These are phyloP conservation scores for Aspergillus tubingensis DNA, from an alignment of 2,329 filamentous ascomycete genomes.

Conservation along the genomic window DNA sequence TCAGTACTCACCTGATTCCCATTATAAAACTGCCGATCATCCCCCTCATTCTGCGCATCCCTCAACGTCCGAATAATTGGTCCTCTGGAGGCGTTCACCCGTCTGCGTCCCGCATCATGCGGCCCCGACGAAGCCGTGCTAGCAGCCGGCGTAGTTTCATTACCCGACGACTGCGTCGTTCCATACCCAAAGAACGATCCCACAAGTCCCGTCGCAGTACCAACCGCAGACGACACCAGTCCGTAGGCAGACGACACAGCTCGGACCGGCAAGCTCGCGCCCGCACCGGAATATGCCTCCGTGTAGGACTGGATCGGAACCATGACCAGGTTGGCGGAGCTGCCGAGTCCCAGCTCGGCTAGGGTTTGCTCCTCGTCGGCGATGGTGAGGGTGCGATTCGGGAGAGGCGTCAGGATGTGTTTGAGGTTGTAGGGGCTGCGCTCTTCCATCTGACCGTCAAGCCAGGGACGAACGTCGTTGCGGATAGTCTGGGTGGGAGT, in stretches of 20 bases:
- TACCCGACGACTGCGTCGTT: conserved; percentile 16
- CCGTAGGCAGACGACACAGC: conserved; percentile 46
- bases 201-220: conserved; percentile 45
- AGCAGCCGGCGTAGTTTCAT: conserved; percentile 13
- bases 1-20: conserved; percentile 73
- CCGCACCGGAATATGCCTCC: conserved; percentile 56
- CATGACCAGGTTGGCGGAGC: conserved; percentile 80
- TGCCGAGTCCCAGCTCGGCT: conserved; percentile 69
- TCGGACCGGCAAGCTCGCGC: conserved; percentile 42
- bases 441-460: conserved; percentile 64
- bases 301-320: conserved; percentile 67
- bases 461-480: conserved; percentile 71
- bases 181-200: conserved; percentile 49
- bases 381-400: conserved; percentile 72
- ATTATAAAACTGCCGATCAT: conserved; percentile 78
- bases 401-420: conserved; percentile 75
- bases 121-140: conserved; percentile 9
- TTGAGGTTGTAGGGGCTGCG: conserved; percentile 77
- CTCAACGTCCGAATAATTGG: conserved; percentile 55
- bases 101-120: conserved; percentile 14
- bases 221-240: conserved; percentile 47
- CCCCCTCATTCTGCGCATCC: conserved; percentile 56
- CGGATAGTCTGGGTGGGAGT: conserved; percentile 63
- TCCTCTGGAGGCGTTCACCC: conserved; percentile 20
- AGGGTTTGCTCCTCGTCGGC: conserved; percentile 72